These are phyloP conservation scores for Maudiozyma serrabonitensis DNA, from an alignment of 805 yeast genomes.

Conservation along the genomic window DNA sequence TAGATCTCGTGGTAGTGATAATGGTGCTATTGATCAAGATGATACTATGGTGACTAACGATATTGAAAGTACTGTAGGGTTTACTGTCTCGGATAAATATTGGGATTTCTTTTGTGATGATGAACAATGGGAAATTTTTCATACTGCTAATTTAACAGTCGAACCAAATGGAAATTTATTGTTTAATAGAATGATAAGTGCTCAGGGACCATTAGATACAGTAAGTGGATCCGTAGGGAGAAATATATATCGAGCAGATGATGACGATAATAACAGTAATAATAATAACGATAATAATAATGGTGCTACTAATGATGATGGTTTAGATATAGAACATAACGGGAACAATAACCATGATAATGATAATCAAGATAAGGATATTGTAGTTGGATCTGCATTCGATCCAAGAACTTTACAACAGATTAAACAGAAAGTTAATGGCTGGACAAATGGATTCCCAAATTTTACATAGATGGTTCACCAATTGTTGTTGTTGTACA, in stretches of 20 bases:
- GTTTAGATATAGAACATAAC: neutral
- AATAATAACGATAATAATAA: neutral
- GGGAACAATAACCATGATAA: neutral
- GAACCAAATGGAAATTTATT: conserved; percentile 19
- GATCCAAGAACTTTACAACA: neutral
- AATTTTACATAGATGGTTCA: neutral
- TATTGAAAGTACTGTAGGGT: too few relatives aligned
- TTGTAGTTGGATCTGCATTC: conserved; percentile 3
- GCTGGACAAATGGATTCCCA: conserved; percentile 2
- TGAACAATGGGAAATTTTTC: conserved; percentile 24
- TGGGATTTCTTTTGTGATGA: conserved; percentile 28
- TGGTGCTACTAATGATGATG: neutral
- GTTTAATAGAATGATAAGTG: neutral
- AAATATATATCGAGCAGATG: neutral
- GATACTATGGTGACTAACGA: neutral
- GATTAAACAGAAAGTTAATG: neutral
- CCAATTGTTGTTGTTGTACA: too few relatives aligned
- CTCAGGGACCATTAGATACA: neutral
- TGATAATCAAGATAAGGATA: neutral
- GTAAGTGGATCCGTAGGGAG: neutral
- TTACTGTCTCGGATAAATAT: conserved; percentile 9
- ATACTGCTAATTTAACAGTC: conserved; percentile 9
- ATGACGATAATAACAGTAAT: neutral
- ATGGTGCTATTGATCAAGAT: neutral
- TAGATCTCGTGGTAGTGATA: neutral